Base-by-base conservation (phyloP, 2,329 filamentous ascomycete species). In the Trichoderma harzianum region DNA sequence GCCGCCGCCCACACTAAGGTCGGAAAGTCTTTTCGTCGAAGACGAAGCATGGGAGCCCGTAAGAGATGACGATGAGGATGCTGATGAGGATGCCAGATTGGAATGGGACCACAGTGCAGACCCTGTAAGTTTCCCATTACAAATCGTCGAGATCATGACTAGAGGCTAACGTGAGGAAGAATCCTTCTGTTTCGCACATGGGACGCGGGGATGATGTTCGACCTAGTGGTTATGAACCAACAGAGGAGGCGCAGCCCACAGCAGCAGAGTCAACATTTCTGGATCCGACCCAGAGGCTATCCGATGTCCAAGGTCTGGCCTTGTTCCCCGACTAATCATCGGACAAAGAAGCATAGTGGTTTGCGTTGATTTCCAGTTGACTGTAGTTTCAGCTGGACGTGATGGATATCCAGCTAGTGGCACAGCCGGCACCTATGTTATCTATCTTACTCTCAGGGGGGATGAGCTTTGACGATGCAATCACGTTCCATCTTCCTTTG, bases 351-450 rank as follows among this genome's bases (percentile, higher is more conserved):
- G 14, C 55, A 32, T 61, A 1, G 39, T 43, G 36, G 30, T 32
- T 5, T 28, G 36, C 30, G 18, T 24, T 28, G 51, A 36, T 21
- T 47, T 57, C 55, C 18, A 3, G 30, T 55, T 36, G 51, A 43
- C 3, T 39, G n/a, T 43, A 32, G 60, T 28, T 66, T 74, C 65
- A 72, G 21, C 73, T 39, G 43, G 69, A 51, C 71, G 76, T 77
- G 65, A 89, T 84, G 74, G 85, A 87, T 69, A 97, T 84, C 91
- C 94, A 97, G 79, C 91, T 97, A 21, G 95, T 97, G 58, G 95
- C 95, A 82, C 94, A 97, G 1, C 95, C 95, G n/a, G 93, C 94
- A 28, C 91, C 93, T 64, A 97, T 86, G 64, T 83, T 83, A 74
- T 85, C 82, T 70, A 94, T 88, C 24, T 83, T 82, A 70, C 83